Base-by-base conservation (phyloP, 1,284 basidiomycete species). In the Sporisorium iseilematis-ciliati region DNA sequence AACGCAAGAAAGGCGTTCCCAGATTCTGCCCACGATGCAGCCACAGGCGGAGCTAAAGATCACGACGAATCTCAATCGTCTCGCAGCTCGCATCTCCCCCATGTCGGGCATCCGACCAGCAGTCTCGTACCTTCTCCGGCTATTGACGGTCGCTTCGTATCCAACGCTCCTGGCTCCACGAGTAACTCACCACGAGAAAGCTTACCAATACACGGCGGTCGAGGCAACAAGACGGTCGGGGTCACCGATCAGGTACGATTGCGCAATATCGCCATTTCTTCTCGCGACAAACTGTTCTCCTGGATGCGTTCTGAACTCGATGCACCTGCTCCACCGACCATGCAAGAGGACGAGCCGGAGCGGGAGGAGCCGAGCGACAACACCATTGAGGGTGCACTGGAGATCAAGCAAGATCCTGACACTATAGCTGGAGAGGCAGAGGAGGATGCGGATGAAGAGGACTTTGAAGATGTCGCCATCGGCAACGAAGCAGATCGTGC, bases 221-320 rank as follows among this genome's bases (percentile, higher is more conserved):
- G 59, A 38, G 78, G 69, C 25, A 64, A 55, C 50, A 60, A 58
- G 33, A 80, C 71, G 5, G 75, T 79, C 11, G 75, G 64, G 2
- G 60, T 77, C 38, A 83, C 81, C 10, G 77, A 83, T 35, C 62
- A 78, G 43, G 71, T 83, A 0, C 58, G 81, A 16, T 40, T 83
- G 53, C 73, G 81, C n/a, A 79, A 83, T 54, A 79, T 82, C 21
- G 75, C 75, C 18, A 56, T 78, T 12, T 57, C 61, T 14, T 77
- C 80, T 3, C 65, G 69, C 12, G 80, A 83, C 31, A 77, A 77
- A 51, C 68, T 83, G 7, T 83, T 83, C 60, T 62, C 65, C 1
- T 83, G 81, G 81, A 82, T 83, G 81, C 67, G 81, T 3, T 42
- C 57, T 4, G 61, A 79, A 42, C 62, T 81, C 10, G 72, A 80